Evolutionary conservation across 2,329 filamentous ascomycete genomes (phyloP).

Genomic region (Biscogniauxia mediterranea): DNA sequence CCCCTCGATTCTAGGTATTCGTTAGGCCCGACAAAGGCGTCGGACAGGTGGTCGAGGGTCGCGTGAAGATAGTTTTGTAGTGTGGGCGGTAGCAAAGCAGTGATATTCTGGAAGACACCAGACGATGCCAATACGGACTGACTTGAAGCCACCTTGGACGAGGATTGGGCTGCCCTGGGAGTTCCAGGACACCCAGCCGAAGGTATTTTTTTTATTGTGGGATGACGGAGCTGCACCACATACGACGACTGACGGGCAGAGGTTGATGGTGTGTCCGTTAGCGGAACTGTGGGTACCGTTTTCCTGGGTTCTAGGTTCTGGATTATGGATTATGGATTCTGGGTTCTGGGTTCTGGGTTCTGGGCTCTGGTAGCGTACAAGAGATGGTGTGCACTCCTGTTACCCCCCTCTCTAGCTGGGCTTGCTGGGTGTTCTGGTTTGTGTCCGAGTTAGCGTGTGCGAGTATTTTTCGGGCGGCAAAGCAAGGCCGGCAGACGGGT

Average conservation of each 20-base stretch:
- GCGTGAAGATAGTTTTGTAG: slow-evolving; percentile 55
- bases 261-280: slow-evolving; percentile 10
- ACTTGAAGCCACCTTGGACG: slow-evolving; percentile 63
- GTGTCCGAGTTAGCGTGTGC: not conserved
- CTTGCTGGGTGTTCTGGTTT: no score
- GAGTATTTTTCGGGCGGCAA: not conserved
- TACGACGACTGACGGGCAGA: slow-evolving; percentile 5
- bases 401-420: no score
- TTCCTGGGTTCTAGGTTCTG: not conserved
- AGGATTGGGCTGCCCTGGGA: slow-evolving; percentile 37
- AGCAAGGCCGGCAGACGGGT: not conserved
- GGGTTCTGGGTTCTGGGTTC: no score
- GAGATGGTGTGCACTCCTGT: not conserved
- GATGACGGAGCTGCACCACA: slow-evolving; percentile 18
- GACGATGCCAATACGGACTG: slow-evolving; percentile 58
- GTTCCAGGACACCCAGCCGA: slow-evolving; percentile 36
- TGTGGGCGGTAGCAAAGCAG: slow-evolving; percentile 46
- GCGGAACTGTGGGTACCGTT: not conserved
- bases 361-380: not conserved
- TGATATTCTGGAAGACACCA: slow-evolving; percentile 61
- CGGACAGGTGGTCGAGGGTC: slow-evolving; percentile 48
- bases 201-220: slow-evolving; percentile 20
- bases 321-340: no score
- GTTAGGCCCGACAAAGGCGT: slow-evolving; percentile 47
- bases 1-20: slow-evolving; percentile 53